Percentiles rank a stretch among this genome's conserved stretches.
Conservation (phyloP, 306 rosid species). For the Alnus glutinosa region DNA sequence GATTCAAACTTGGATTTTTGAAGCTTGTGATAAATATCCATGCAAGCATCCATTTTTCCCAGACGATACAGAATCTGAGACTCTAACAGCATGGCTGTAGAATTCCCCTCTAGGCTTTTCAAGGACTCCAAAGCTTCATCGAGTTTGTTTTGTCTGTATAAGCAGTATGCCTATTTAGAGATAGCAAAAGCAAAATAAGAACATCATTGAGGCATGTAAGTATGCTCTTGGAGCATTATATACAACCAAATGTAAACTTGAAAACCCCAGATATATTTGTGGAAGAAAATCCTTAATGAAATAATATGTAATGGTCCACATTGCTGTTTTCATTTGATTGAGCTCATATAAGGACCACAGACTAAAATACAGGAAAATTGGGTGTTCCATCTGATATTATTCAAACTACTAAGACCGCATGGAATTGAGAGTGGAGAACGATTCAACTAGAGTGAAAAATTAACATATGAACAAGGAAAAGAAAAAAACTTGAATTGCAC, state of each 20-base stretch:
- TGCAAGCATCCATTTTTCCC: conserved; percentile 85
- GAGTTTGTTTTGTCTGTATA: conserved; percentile 89
- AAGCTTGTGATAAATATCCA: conserved; percentile 87
- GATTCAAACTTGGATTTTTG: conserved; percentile 75
- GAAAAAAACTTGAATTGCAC: not conserved
- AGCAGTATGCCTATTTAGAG: conserved; percentile 82
- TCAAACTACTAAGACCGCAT: not conserved
- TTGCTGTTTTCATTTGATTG: not conserved
- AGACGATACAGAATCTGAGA: conserved; percentile 89
- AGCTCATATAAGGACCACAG: not conserved
- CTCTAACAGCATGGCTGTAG: conserved; percentile 70
- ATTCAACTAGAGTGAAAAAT: conserved; percentile 1
- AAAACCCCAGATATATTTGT: conserved; percentile 13
- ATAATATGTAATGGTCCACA: not conserved
- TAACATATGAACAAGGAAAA: not conserved
- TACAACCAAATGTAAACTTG: not conserved
- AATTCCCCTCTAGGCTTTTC: conserved; percentile 56
- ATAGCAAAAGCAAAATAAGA: conserved; percentile 28
- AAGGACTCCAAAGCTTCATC: conserved; percentile 77
- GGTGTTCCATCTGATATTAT: not conserved
- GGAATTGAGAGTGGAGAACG: not conserved
- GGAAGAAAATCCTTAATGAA: not conserved
- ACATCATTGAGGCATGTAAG: conserved; percentile 21
- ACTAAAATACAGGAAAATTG: not conserved
- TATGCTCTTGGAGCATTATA: not conserved